Conservation (phyloP, 2,329 filamentous ascomycete genomes). For the Bipolaris sorokiniana region DNA sequence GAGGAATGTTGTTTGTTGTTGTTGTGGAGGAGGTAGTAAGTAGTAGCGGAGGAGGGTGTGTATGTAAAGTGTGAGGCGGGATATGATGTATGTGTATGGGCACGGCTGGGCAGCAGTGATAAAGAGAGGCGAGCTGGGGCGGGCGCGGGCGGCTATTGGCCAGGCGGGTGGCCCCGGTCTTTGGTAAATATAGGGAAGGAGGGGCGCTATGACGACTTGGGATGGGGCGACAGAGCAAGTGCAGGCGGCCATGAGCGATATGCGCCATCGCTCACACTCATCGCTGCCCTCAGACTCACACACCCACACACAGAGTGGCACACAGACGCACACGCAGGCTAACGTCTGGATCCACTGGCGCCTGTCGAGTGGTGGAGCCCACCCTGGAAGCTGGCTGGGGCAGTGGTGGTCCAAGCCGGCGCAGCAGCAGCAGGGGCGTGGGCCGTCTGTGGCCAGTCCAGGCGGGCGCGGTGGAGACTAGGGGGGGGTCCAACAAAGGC, state of each 20-base stretch:
- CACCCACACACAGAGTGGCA: not conserved
- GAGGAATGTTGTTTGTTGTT: conserved; percentile 10
- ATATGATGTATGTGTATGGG: conserved; percentile 48
- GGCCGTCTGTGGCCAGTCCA: conserved; percentile 21
- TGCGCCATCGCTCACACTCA: conserved; percentile 28
- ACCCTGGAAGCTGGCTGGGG: conserved; percentile 16
- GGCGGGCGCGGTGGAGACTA: conserved; percentile 13
- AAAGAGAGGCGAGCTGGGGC: conserved; percentile 31
- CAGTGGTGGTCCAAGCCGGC: conserved; percentile 20
- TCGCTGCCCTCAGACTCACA: conserved; percentile 9
- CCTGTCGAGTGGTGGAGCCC: conserved; percentile 10
- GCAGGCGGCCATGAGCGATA: conserved; percentile 38
- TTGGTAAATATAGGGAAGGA: conserved; percentile 50
- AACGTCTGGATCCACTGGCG: conserved; percentile 30
- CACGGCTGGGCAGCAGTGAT: conserved; percentile 47
- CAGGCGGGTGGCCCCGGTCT: conserved; percentile 33
- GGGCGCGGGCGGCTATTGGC: conserved; percentile 37
- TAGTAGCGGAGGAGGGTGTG: conserved; percentile 5
- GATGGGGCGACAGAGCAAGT: conserved; percentile 41
- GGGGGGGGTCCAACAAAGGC: conserved; percentile 27
- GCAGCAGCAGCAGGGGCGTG: conserved; percentile 35
- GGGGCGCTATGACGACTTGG: conserved; percentile 48
- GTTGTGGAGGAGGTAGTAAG: conserved; percentile 10
- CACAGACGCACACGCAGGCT: conserved; percentile 12
- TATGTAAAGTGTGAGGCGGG: conserved; percentile 38